Percentiles rank a stretch among this genome's conserved stretches.
Evolutionary conservation across 2,329 filamentous ascomycete genomes (phyloP).

Genomic region (Monosporascus ibericus): DNA sequence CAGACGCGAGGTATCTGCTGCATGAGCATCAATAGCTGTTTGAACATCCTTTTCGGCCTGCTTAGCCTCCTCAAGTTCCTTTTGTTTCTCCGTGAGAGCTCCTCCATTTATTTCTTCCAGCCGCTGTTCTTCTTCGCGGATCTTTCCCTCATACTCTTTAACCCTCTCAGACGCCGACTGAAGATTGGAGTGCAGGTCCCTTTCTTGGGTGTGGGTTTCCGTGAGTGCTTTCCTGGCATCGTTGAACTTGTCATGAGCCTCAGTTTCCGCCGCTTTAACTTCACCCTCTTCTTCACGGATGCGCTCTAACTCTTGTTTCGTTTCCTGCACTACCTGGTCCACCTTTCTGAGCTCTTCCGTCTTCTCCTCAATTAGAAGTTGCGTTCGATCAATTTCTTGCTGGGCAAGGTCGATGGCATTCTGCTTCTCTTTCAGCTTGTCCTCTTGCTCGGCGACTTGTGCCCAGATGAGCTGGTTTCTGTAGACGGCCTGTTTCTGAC

Average conservation of each 20-base stretch:
- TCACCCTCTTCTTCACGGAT: constrained; percentile 40
- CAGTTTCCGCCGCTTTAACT: constrained; percentile 38
- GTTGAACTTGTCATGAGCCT: constrained; percentile 47
- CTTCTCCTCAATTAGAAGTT: constrained; percentile 32
- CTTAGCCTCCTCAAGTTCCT: constrained; percentile 54
- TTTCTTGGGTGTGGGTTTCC: constrained; percentile 55
- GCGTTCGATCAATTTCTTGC: constrained; percentile 30
- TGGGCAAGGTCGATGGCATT: constrained; percentile 19
- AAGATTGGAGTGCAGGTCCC: constrained; percentile 55
- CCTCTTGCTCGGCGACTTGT: constrained; percentile 74
- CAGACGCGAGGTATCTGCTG: constrained; percentile 16
- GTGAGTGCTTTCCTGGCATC: constrained; percentile 47
- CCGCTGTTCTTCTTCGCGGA: constrained; percentile 51
- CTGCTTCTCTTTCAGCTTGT: constrained; percentile 31
- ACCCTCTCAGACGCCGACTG: constrained; percentile 45
- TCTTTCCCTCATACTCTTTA: constrained; percentile 38
- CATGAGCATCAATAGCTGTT: constrained; percentile 18
- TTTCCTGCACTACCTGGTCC: constrained; percentile 38
- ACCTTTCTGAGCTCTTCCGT: constrained; percentile 43
- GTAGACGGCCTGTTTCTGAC: constrained; percentile 52
- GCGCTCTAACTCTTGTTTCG: constrained; percentile 32
- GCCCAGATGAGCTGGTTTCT: constrained; percentile 75
- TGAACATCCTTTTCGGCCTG: constrained; percentile 38
- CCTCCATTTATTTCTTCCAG: constrained; percentile 66
- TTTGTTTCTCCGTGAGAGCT: constrained; percentile 54